Conservation (phyloP, 2,329 filamentous ascomycete species). For the Mollisiaceae sp. region DNA sequence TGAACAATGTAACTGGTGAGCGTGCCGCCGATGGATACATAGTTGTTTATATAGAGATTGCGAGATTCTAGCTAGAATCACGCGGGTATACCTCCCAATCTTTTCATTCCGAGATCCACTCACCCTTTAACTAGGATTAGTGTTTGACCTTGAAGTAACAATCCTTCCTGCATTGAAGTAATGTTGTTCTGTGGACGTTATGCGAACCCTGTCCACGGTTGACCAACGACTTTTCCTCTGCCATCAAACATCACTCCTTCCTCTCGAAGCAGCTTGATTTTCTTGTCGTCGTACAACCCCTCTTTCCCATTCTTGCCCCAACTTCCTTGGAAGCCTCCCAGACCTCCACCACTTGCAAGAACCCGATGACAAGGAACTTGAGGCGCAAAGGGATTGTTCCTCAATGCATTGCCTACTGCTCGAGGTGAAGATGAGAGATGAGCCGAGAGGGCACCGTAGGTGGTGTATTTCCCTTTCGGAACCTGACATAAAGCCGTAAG, state of each 20-base stretch:
- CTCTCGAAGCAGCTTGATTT: conserved; percentile 56
- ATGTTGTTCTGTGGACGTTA: conserved; percentile 8
- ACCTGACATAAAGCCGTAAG: conserved; percentile 79
- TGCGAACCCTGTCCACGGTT: conserved; percentile 33
- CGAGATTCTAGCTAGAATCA: background rate
- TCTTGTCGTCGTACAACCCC: conserved; percentile 68
- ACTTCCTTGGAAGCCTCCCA: conserved; percentile 74
- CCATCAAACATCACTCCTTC: conserved; percentile 71
- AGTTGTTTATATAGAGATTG: background rate
- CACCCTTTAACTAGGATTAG: no score
- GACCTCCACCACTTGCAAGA: conserved; percentile 71
- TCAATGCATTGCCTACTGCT: conserved; percentile 78
- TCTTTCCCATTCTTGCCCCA: conserved; percentile 66
- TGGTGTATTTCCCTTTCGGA: conserved; percentile 75
- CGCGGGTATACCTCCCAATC: no score
- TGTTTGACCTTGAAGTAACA: no score
- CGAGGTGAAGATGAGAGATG: conserved; percentile 73
- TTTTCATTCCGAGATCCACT: no score
- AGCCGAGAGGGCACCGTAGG: conserved; percentile 74
- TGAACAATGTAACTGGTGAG: background rate
- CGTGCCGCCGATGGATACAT: background rate
- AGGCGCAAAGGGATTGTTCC: conserved; percentile 82
- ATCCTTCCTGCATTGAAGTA: no score
- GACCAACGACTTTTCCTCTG: conserved; percentile 63
- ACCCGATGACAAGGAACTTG: conserved; percentile 83